Evolutionary conservation across 805 yeast genomes (phyloP).

Genomic region (Schizosaccharomyces pombe): DNA sequence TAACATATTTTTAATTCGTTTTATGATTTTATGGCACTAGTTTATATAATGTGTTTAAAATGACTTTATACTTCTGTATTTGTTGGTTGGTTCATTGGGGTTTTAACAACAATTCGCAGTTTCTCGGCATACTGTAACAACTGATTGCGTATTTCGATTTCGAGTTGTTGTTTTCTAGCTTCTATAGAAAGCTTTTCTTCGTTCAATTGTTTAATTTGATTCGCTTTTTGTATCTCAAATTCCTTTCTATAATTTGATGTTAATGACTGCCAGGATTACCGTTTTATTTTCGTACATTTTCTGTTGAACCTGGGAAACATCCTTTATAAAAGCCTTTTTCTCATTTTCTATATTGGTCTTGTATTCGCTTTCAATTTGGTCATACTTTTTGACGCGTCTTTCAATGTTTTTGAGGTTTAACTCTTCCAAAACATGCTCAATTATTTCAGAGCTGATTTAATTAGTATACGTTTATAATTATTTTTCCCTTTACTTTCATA

Average conservation of each 20-base stretch:
- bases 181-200: no score
- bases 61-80: no score
- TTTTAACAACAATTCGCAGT: no score
- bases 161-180: no score
- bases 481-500: not conserved
- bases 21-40: no score
- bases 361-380: not conserved
- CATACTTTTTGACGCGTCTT: not conserved
- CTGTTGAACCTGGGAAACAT: not conserved
- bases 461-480: not conserved
- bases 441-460: not conserved
- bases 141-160: no score
- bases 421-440: not conserved
- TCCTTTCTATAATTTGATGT: not conserved
- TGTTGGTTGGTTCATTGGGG: no score
- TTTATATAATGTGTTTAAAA: no score
- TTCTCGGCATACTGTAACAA: no score
- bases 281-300: not conserved
- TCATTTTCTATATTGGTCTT: not conserved
- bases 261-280: not conserved
- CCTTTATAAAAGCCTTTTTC: not conserved
- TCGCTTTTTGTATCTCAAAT: not conserved
- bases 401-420: not conserved
- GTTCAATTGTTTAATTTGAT: not conserved
- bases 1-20: no score